Percentiles rank a stretch among this genome's conserved stretches.
phyloP scores from a whole-genome alignment of 2,329 filamentous ascomycete genomes.

The Dothistroma pini region DNA sequence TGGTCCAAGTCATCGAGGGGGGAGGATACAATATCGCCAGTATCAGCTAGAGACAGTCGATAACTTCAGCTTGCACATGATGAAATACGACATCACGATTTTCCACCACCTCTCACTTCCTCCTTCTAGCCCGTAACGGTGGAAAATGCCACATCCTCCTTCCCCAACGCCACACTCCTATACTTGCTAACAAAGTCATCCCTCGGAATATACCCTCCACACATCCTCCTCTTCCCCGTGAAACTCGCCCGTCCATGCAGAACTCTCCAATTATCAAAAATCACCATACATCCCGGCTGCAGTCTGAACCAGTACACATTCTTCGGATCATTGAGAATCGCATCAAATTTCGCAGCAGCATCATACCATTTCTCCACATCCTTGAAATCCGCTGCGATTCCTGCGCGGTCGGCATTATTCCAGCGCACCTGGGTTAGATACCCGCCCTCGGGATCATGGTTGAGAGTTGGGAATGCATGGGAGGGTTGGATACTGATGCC shows the following conservation, averaged over 20 bases:
- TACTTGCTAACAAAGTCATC: slow-evolving; percentile 79
- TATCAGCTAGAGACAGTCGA: neutral
- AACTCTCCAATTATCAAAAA: slow-evolving; percentile 96
- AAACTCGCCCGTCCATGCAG: slow-evolving; percentile 83
- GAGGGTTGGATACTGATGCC: slow-evolving; percentile 76
- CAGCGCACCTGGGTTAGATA: slow-evolving; percentile 68
- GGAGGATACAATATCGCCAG: slow-evolving; percentile 6
- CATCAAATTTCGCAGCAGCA: slow-evolving; percentile 69
- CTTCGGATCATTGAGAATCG: slow-evolving; percentile 61
- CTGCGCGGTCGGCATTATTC: slow-evolving; percentile 88
- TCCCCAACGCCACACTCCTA: slow-evolving; percentile 62
- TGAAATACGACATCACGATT: neutral
- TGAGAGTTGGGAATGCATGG: slow-evolving; percentile 67
- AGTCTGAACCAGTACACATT: slow-evolving; percentile 79
- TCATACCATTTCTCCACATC: slow-evolving; percentile 63
- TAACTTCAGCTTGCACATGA: neutral
- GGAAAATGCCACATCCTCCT: slow-evolving; percentile 30
- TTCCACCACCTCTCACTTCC: neutral
- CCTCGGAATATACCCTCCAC: slow-evolving; percentile 80
- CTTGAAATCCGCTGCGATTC: slow-evolving; percentile 55
- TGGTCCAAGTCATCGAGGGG: neutral
- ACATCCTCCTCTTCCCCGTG: slow-evolving; percentile 79
- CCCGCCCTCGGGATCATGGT: slow-evolving; percentile 47
- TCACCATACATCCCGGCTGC: slow-evolving; percentile 69
- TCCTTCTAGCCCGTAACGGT: slow-evolving; percentile 32